Percentiles rank a stretch among this genome's conserved stretches.
Evolutionary conservation across 2,329 filamentous ascomycete species (phyloP).

Genomic region (Cercospora berteroae): DNA sequence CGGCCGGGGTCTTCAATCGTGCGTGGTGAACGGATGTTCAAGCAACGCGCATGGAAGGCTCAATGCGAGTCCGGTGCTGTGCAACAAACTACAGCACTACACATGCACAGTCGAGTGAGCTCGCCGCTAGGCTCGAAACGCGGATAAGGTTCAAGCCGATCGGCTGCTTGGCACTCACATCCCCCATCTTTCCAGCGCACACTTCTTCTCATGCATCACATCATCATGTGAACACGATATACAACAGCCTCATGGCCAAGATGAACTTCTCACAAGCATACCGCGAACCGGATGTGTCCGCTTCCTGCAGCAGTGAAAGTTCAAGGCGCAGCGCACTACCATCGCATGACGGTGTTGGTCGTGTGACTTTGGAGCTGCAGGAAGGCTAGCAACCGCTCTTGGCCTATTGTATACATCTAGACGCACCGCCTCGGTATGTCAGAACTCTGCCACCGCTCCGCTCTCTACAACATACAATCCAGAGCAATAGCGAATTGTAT

Average conservation of each 20-base stretch:
- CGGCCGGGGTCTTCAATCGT: neutral
- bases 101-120: slow-evolving; percentile 5
- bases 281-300: neutral
- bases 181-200: neutral
- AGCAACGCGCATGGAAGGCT: neutral
- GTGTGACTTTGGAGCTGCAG: slow-evolving; percentile 9
- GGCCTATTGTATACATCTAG: slow-evolving; percentile 9
- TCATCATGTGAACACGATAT: neutral
- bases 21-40: neutral
- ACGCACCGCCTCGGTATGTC: neutral
- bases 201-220: neutral
- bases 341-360: slow-evolving; percentile 8
- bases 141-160: slow-evolving; percentile 1
- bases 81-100: neutral
- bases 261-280: neutral
- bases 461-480: neutral
- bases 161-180: neutral
- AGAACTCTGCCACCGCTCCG: neutral
- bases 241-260: neutral
- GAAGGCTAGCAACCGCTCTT: slow-evolving; percentile 1
- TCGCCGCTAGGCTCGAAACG: neutral
- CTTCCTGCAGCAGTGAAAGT: neutral
- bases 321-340: neutral
- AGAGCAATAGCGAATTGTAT: neutral
- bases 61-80: slow-evolving; percentile 1